Conservation (phyloP, 306 rosid genomes). For the Astragalus glycyphyllos region DNA sequence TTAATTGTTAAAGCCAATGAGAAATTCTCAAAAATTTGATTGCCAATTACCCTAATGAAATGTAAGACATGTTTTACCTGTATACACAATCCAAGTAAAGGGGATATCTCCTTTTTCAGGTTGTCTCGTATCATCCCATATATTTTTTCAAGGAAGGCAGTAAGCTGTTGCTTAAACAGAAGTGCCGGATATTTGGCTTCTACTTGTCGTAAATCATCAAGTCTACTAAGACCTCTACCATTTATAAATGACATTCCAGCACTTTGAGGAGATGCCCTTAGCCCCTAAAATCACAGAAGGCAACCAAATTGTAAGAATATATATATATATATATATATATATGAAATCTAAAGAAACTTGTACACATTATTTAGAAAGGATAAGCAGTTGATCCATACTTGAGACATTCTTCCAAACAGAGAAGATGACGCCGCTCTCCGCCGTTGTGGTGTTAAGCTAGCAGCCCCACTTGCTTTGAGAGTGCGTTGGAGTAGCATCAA, state of each 20-base stretch:
- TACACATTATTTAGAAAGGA: conserved; percentile 36
- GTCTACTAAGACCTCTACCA: conserved; percentile 86
- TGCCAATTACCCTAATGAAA: background rate
- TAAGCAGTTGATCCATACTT: conserved; percentile 58
- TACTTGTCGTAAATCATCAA: conserved; percentile 96
- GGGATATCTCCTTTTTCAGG: conserved; percentile 97
- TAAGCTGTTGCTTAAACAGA: conserved; percentile 97
- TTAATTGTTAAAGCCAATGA: conserved; percentile 19
- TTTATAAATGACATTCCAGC: conserved; percentile 88
- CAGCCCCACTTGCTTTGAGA: conserved; percentile 99
- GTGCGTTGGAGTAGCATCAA: conserved; percentile 97
- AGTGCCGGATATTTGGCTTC: conserved; percentile 99
- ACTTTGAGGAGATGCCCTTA: conserved; percentile 93
- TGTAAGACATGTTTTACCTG: conserved; percentile 61
- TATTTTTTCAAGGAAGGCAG: conserved; percentile 98
- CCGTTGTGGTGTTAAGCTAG: conserved; percentile 99
- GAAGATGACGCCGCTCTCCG: conserved; percentile 91
- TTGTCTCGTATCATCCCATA: conserved; percentile 99
- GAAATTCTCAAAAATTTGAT: conserved; percentile 7
- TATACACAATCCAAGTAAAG: conserved; percentile 93
- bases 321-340: background rate
- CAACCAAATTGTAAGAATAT: conserved; percentile 29
- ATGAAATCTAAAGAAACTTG: conserved; percentile 34
- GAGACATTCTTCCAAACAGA: conserved; percentile 99
- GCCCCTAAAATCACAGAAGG: conserved; percentile 65